Evolutionary conservation across 2,329 filamentous ascomycete species (phyloP).

Genomic region (Trichoderma harzianum): DNA sequence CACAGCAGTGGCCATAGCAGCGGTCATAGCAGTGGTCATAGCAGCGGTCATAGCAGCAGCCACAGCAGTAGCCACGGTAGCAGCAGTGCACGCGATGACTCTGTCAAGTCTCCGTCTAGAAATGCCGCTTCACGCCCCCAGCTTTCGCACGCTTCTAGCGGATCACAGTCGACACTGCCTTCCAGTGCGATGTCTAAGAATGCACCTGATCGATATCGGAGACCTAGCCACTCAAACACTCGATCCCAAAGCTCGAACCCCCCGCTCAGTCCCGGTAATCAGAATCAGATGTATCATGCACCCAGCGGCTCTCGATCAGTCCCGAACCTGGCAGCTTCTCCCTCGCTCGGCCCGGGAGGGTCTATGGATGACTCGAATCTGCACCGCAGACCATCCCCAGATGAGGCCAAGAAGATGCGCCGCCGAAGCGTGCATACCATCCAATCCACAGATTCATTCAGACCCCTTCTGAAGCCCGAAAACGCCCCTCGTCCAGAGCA

Average conservation of each 20-base stretch:
- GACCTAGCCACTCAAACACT: constrained; percentile 44
- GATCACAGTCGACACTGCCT: constrained; percentile 48
- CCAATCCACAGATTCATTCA: constrained; percentile 33
- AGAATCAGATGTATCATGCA: constrained; percentile 31
- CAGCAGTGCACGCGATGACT: constrained; percentile 52
- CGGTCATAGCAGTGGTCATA: background rate
- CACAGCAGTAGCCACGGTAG: constrained; percentile 38
- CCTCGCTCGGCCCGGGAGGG: constrained; percentile 38
- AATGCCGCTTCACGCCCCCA: constrained; percentile 44
- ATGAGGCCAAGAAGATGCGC: constrained; percentile 72
- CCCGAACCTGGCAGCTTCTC: constrained; percentile 49
- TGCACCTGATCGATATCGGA: constrained; percentile 74
- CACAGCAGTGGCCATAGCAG: background rate
- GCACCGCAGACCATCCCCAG: constrained; percentile 53
- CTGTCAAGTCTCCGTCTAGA: constrained; percentile 41
- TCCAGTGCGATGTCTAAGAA: constrained; percentile 43
- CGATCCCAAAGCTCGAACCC: constrained; percentile 36
- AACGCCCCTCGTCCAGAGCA: background rate
- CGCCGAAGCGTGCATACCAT: constrained; percentile 76
- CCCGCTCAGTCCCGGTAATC: constrained; percentile 21
- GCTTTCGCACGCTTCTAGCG: constrained; percentile 37
- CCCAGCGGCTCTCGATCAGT: constrained; percentile 32
- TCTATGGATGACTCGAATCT: constrained; percentile 68
- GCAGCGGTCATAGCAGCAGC: background rate
- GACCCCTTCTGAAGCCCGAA: constrained; percentile 18